Evolutionary conservation across 345 rosid species (phyloP), one percentile per base, ranked within the genome.

Genomic region (Kandelia obovata): DNA sequence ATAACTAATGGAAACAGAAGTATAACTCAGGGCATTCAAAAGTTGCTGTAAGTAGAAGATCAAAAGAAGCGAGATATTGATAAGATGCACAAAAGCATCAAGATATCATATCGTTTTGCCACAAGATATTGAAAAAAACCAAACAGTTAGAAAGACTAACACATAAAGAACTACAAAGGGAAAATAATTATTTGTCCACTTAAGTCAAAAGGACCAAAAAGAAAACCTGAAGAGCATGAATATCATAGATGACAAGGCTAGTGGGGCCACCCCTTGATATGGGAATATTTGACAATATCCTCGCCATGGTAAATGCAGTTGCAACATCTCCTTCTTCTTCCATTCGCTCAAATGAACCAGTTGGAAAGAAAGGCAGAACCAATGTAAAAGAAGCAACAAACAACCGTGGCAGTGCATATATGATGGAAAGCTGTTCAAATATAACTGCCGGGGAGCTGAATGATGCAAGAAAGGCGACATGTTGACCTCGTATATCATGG

Each of bases 251-350:
- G 73, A 95, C 91, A 59, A 95, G 76, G 74, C 97, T 95, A 72
- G 99, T 92, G 0, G 99, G 99, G 65, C 98, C 99, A 68, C 99
- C 99, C 74, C 99, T 84, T 67, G 99, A 90, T 60, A 89, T 87
- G 35, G 99, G 99, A 73, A 95, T 92, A 62, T 95, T 92, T 3
- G 99, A 95, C 57, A 95, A 78, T 74, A 92, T 90, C 84, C 96
- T 88, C 0, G 99, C 97, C 98, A 95, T 86, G 73, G 99, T 90
- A 77, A 95, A 92, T 5, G 98, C 99, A 78, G 98, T 95, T 34
- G 99, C 98, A 27, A 95, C 98, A 75, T 95, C 98, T 57, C 99
- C 99, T 81, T 95, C 99, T 69, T 92, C 98, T 75, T 95, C 99
- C 99, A 95, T 95, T 64, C 98, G 87, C 82, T 95, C 99, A 55